Conservation (phyloP, 139 green algal species). For the Chlamydomonas urium region DNA sequence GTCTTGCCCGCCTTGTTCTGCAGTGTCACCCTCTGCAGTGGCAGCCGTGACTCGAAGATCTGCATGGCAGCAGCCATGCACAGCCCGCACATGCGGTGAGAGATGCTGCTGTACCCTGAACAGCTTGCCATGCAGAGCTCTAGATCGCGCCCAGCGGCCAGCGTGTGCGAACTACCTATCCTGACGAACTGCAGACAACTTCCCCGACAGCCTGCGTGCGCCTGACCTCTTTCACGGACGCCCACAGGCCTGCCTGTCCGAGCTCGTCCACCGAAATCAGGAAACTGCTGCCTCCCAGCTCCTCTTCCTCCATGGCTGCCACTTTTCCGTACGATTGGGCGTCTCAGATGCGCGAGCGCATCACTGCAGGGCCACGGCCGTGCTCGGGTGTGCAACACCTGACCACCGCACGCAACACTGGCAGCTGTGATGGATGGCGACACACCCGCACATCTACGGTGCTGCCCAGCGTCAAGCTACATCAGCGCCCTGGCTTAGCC, state of each 20-base stretch:
- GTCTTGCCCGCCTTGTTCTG: slow-evolving; percentile 63
- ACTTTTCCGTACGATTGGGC: too few relatives aligned
- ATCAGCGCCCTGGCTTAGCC: too few relatives aligned
- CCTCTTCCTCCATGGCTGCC: slow-evolving; percentile 5
- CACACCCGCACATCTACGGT: too few relatives aligned
- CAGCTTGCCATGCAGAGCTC: background rate
- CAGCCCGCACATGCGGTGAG: too few relatives aligned
- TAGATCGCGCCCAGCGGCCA: background rate
- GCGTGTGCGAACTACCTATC: background rate
- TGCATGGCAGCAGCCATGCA: too few relatives aligned
- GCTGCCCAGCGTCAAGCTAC: too few relatives aligned
- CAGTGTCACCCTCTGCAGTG: slow-evolving; percentile 57
- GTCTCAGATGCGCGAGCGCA: too few relatives aligned
- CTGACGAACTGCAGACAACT: background rate
- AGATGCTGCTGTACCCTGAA: too few relatives aligned
- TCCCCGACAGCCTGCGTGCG: background rate
- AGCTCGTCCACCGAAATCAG: slow-evolving; percentile 59
- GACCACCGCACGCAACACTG: too few relatives aligned
- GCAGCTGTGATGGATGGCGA: too few relatives aligned
- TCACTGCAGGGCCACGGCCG: too few relatives aligned
- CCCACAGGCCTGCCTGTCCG: slow-evolving; percentile 43
- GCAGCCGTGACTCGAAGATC: slow-evolving; percentile 54
- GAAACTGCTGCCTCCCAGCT: slow-evolving; percentile 40
- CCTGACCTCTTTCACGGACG: slow-evolving; percentile 45
- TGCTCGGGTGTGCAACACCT: too few relatives aligned